phyloP scores from a whole-genome alignment of 1,284 basidiomycete species.

The Papiliotrema fonsecae region DNA sequence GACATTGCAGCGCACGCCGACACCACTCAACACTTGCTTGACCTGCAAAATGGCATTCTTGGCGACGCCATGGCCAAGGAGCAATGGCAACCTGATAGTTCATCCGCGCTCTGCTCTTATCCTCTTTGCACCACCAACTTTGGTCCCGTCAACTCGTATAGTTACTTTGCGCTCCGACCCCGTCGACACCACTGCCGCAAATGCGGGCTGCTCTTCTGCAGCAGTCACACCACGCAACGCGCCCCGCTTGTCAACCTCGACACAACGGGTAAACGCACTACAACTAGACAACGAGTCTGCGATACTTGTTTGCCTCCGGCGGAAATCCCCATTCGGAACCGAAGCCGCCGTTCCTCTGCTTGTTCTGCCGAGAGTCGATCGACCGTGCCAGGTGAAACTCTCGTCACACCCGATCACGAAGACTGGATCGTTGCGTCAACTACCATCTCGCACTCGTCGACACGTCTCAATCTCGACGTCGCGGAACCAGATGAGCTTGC shows the following conservation, averaged over 20 bases:
- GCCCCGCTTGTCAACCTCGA: conserved; percentile 15
- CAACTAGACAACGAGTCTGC: conserved; percentile 31
- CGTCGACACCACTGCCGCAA: conserved; percentile 42
- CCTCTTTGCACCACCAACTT: conserved; percentile 41
- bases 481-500: conserved; percentile 19
- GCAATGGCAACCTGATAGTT: conserved; percentile 35
- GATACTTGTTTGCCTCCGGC: conserved; percentile 25
- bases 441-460: neutral
- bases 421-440: conserved; percentile 6
- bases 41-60: conserved; percentile 10
- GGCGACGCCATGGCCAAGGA: conserved; percentile 18
- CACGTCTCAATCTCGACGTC: conserved; percentile 5
- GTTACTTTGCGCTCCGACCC: conserved; percentile 30
- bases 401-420: conserved; percentile 17
- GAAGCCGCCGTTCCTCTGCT: conserved; percentile 4
- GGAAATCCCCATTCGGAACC: conserved; percentile 2
- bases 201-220: conserved; percentile 40
- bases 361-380: conserved; percentile 9
- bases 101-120: conserved; percentile 35
- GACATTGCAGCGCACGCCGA: conserved; percentile 2
- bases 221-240: conserved; percentile 26
- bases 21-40: conserved; percentile 9
- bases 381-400: conserved; percentile 9
- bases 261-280: conserved; percentile 10
- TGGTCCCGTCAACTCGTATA: conserved; percentile 12